A percentile compares a stretch with the other conserved stretches of the same genome.
These are phyloP conservation scores for Annona squamosa DNA, from an alignment of 164 flowering plant species.

Conservation along the genomic window DNA sequence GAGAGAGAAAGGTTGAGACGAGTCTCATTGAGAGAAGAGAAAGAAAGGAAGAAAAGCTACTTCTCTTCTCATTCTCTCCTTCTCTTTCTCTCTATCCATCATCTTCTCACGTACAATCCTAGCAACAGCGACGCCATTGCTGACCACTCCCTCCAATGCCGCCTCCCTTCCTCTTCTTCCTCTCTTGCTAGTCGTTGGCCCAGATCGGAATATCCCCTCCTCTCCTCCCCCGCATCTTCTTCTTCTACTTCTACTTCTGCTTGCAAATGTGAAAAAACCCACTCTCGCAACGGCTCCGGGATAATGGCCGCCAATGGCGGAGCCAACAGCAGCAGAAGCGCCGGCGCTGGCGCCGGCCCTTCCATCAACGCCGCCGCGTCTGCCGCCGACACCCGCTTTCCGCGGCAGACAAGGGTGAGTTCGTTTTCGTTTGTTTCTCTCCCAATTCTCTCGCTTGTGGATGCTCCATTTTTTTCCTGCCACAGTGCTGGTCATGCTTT, in stretches of 20 bases:
- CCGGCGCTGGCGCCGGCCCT: slow-evolving; percentile 16
- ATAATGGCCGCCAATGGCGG: slow-evolving; percentile 27
- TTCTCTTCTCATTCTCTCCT: neutral
- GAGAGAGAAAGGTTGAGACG: no score
- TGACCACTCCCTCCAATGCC: neutral
- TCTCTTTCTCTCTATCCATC: neutral
- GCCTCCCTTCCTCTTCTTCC: neutral
- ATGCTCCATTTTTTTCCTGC: no score
- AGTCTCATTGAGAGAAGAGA: no score
- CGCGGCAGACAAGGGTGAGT: slow-evolving; percentile 19
- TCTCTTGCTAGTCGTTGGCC: neutral
- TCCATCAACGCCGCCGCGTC: slow-evolving; percentile 23
- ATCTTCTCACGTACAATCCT: neutral
- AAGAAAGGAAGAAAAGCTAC: neutral
- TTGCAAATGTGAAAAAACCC: slow-evolving; percentile 16
- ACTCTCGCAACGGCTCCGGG: neutral
- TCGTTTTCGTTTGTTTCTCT: no score
- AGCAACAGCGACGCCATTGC: no score
- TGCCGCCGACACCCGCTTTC: slow-evolving; percentile 20
- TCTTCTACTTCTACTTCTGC: neutral
- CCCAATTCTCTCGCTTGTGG: no score
- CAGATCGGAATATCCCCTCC: neutral
- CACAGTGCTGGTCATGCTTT: neutral
- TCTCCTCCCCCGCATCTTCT: neutral
- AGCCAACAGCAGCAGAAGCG: slow-evolving; percentile 13